These are phyloP conservation scores for Agroathelia rolfsii DNA, from an alignment of 1,284 basidiomycete species.

Conservation along the genomic window DNA sequence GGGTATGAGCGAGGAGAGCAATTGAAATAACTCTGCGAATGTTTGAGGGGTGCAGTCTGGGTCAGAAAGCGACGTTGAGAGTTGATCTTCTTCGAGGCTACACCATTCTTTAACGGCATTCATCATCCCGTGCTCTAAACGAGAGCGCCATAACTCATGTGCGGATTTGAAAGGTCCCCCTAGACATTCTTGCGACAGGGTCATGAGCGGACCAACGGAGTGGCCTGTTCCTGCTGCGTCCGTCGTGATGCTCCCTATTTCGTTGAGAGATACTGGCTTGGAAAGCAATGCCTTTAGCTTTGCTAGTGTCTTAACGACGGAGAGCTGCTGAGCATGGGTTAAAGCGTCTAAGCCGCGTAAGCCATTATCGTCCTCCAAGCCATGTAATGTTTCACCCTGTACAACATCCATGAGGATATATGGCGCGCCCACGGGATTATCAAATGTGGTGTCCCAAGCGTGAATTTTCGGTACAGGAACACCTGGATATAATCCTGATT, in stretches of 20 bases:
- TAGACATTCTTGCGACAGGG: no score
- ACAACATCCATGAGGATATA: conserved; percentile 11
- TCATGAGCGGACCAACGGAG: no score
- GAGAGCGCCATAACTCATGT: no score
- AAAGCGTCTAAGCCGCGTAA: no score
- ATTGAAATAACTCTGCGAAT: conserved; percentile 10
- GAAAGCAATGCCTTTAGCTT: no score
- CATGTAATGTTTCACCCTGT: conserved; percentile 2
- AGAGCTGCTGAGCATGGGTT: conserved; percentile 5
- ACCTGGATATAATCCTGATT: no score
- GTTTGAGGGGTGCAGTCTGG: no score
- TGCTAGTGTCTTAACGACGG: conserved; percentile 8
- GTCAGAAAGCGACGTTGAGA: conserved; percentile 4
- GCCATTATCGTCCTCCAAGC: no score
- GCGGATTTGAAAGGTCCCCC: conserved; percentile 8
- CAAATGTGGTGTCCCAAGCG: no score
- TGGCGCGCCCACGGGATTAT: no score
- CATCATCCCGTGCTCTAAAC: conserved; percentile 7
- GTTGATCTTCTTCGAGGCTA: conserved; percentile 7
- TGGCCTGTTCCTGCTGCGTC: no score
- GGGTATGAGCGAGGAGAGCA: conserved; percentile 10
- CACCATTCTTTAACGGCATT: conserved; percentile 8
- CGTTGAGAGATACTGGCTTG: conserved; percentile 8
- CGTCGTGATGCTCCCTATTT: conserved; percentile 8
- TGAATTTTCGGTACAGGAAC: conserved; percentile 10